Base-by-base conservation (phyloP, 2,329 filamentous ascomycete species). In the Calonectria leucothoes region DNA sequence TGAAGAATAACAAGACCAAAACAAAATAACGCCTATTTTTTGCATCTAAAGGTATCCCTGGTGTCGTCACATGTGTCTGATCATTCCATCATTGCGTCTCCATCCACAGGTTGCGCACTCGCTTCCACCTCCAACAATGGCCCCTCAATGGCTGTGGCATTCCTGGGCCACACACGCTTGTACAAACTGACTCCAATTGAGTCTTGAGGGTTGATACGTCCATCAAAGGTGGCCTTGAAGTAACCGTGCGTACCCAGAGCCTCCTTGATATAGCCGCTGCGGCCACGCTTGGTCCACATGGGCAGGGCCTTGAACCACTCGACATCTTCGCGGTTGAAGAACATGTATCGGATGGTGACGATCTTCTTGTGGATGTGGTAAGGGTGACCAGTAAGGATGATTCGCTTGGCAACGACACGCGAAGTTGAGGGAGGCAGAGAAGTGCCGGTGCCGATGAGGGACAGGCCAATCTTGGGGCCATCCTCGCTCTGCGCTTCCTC, bases 281-380 rank as follows among this genome's bases (percentile, higher is more conserved):
- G 89, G 8, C 97, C 97, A 35, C 96, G 88, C 87, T 92, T 94
- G 6, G 97, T 99, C 96, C 96, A 99, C 76, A 99, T 86, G 73
- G 97, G 96, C 82, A 99, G 84, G 0, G 96, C 96, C 88, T 98
- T 98, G 91, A 98, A 99, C 96, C 97, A 99, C 78, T 94, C 92
- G 37, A 99, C 95, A 77, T 99, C 97, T 81, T 96, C 95, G 63
- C 94, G 89, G 88, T 96, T 97, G 92, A 99, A 99, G 90, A 99
- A 99, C 97, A 99, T 99, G 90, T 99, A 99, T 35, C 97, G 93
- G 59, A 99, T 93, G 0, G 97, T 99, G 73, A 99, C 97, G 29
- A 99, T 89, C 85, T 94, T 95, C 90, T 98, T 98, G 91, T 99
- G 95, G 84, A 99, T 99, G 87, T 99, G 98, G 90, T 95, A 98